A percentile compares a stretch with the other conserved stretches of the same genome.
Conservation (phyloP, 192 early-diverging fungal species). For the Allomyces macrogynus region DNA sequence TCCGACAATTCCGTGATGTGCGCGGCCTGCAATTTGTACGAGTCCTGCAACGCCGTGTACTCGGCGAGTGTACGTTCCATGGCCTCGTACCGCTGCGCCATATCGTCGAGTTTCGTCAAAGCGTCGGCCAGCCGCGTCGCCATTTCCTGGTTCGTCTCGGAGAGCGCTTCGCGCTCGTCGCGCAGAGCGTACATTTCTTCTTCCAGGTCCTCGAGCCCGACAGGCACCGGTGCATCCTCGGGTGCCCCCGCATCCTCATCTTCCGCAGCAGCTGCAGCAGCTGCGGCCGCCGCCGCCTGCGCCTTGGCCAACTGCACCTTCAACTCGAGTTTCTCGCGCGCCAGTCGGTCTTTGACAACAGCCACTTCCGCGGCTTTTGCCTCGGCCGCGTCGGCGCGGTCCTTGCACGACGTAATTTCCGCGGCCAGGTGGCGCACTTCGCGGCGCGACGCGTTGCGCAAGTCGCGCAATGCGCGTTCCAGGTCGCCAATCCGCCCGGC, state of each 20-base stretch:
- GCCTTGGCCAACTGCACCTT: neutral
- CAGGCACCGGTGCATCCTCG: too few relatives aligned
- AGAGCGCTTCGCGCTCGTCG: conserved; percentile 2
- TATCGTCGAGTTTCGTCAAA: neutral
- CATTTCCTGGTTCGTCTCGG: neutral
- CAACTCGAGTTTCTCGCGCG: conserved; percentile 3
- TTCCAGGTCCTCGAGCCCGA: too few relatives aligned
- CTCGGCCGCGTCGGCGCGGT: neutral
- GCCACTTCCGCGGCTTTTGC: conserved; percentile 1
- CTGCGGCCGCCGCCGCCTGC: neutral
- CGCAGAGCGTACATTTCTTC: conserved; percentile 13
- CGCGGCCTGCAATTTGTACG: neutral
- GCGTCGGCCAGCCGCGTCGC: neutral
- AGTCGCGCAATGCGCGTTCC: conserved; percentile 2
- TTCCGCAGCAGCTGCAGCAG: too few relatives aligned
- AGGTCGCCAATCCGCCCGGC: conserved; percentile 1
- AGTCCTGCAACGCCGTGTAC: neutral
- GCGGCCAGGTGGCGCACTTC: conserved; percentile 1
- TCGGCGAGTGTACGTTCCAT: neutral
- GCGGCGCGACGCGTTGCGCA: neutral
- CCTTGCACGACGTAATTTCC: neutral
- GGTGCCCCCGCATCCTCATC: too few relatives aligned
- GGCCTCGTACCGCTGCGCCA: neutral
- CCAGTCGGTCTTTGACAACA: conserved; percentile 2
- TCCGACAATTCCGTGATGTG: neutral